Conservation (phyloP, 345 rosid genomes). For the Crucihimalaya himalaica region DNA sequence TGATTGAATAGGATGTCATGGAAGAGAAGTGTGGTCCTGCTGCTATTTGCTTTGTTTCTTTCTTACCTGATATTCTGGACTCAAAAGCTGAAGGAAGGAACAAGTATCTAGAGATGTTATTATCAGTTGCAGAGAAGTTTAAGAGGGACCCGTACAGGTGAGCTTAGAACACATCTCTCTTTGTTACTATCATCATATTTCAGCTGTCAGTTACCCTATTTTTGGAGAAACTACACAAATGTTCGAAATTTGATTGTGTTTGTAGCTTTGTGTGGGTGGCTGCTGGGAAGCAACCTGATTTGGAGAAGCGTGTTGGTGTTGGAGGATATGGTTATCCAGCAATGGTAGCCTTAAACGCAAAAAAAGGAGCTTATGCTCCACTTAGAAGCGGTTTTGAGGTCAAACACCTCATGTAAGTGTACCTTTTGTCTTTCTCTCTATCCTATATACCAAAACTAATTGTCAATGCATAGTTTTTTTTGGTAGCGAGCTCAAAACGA, state of each 20-base stretch:
- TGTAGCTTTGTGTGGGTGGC: slow-evolving; percentile 94
- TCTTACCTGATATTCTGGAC: slow-evolving; percentile 95
- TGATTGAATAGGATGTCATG: slow-evolving; percentile 64
- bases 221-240: not conserved
- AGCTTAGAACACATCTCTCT: not conserved
- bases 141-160: slow-evolving; percentile 88
- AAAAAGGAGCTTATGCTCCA: slow-evolving; percentile 94
- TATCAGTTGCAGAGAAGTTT: slow-evolving; percentile 85
- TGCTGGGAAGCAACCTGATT: slow-evolving; percentile 88
- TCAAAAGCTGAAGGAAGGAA: slow-evolving; percentile 97
- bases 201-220: slow-evolving; percentile 3
- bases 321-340: slow-evolving; percentile 99
- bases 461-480: not conserved
- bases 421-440: not conserved
- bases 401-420: slow-evolving; percentile 69
- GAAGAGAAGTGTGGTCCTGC: slow-evolving; percentile 91
- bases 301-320: slow-evolving; percentile 79
- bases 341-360: slow-evolving; percentile 81
- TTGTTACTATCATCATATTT: not conserved
- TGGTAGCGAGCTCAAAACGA: not conserved
- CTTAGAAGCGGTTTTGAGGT: slow-evolving; percentile 90
- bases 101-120: slow-evolving; percentile 65
- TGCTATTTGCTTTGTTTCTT: slow-evolving; percentile 91
- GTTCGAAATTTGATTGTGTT: not conserved
- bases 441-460: not conserved